Conservation (phyloP, 805 yeast species). For the Yamadazyma insecticola region DNA sequence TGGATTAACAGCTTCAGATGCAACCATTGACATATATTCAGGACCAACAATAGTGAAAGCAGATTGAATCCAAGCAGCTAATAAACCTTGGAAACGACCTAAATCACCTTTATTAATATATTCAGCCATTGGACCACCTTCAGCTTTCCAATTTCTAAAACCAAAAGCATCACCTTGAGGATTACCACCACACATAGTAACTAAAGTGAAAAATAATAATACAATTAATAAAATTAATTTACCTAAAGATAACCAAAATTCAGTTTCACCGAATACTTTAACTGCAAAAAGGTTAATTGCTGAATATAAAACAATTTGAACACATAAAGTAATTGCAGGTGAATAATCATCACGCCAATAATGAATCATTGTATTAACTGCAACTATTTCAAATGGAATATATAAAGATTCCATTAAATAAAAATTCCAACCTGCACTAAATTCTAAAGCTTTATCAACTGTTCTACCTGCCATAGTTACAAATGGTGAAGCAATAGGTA, state of each 20-base stretch:
- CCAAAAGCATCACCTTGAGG: constrained; percentile 31
- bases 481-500: constrained; percentile 35
- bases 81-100: constrained; percentile 41
- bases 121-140: constrained; percentile 38
- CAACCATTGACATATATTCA: constrained; percentile 41
- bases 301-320: constrained; percentile 40
- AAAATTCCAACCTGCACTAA: constrained; percentile 36
- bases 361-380: constrained; percentile 51
- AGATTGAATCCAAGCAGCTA: constrained; percentile 34
- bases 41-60: constrained; percentile 40
- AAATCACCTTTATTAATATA: constrained; percentile 29
- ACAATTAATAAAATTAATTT: constrained; percentile 36
- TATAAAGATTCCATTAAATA: constrained; percentile 22
- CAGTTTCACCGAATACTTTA: constrained; percentile 47
- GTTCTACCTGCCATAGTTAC: constrained; percentile 36
- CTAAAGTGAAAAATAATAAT: constrained; percentile 31
- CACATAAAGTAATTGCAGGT: constrained; percentile 42
- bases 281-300: constrained; percentile 44
- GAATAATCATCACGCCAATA: constrained; percentile 47
- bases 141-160: constrained; percentile 29
- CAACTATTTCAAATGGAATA: constrained; percentile 45
- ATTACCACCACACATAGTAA: constrained; percentile 36
- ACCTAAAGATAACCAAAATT: constrained; percentile 41
- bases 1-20: constrained; percentile 42
- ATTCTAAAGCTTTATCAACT: constrained; percentile 33